These are phyloP conservation scores for Stylonectria norvegica DNA, from an alignment of 2,329 filamentous ascomycete species.

Conservation along the genomic window DNA sequence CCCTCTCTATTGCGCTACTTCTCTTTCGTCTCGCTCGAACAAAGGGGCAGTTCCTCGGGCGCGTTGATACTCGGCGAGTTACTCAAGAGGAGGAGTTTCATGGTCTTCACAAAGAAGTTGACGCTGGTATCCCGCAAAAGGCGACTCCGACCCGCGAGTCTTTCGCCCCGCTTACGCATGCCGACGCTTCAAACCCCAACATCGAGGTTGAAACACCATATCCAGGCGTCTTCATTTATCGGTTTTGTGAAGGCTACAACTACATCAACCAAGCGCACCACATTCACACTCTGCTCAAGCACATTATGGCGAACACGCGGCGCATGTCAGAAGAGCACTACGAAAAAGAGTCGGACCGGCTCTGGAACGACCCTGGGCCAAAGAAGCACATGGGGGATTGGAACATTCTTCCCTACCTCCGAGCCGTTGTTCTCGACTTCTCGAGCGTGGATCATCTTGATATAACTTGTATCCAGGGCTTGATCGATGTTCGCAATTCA, in stretches of 20 bases:
- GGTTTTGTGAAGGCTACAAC: constrained; percentile 50
- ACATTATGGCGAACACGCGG: constrained; percentile 40
- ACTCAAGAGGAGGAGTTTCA: constrained; percentile 1
- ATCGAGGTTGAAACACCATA: constrained; percentile 41
- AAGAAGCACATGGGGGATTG: constrained; percentile 24
- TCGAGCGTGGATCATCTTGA: constrained; percentile 56
- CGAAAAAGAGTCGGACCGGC: constrained; percentile 41
- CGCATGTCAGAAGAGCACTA: constrained; percentile 38
- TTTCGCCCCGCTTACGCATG: constrained; percentile 40
- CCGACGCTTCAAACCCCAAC: constrained; percentile 44
- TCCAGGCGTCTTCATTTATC: constrained; percentile 51
- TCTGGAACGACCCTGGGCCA: constrained; percentile 54
- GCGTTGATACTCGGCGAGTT: constrained; percentile 25
- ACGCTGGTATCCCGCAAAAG: neutral
- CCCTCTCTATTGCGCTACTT: constrained; percentile 40
- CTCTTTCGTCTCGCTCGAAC: constrained; percentile 46
- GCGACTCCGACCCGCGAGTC: constrained; percentile 27
- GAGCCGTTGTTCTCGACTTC: constrained; percentile 56
- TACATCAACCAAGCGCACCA: constrained; percentile 51
- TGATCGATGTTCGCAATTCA: constrained; percentile 53
- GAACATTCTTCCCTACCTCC: constrained; percentile 43
- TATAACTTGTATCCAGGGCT: constrained; percentile 54
- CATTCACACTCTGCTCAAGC: constrained; percentile 38
- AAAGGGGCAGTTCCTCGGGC: constrained; percentile 46
- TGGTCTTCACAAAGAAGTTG: neutral